Evolutionary conservation across 345 rosid genomes (phyloP).

Genomic region (Sonneratia alba): DNA sequence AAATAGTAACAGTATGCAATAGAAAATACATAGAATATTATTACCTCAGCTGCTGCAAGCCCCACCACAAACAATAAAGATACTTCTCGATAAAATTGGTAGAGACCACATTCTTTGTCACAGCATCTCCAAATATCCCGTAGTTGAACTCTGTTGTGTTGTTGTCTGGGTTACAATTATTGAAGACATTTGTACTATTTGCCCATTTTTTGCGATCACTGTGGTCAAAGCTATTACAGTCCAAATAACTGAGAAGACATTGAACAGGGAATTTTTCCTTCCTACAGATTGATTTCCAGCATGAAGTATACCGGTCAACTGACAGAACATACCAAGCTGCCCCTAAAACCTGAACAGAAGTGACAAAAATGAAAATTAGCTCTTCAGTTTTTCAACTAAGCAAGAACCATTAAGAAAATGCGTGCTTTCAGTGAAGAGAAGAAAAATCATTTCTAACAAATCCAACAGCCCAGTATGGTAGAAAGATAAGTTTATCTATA

Average conservation of each 20-base stretch:
- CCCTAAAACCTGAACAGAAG: slow-evolving; percentile 53
- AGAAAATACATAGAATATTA: slow-evolving; percentile 4
- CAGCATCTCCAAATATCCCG: slow-evolving; percentile 63
- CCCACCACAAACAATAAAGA: slow-evolving; percentile 91
- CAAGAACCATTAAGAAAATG: background rate
- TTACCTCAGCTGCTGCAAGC: slow-evolving; percentile 84
- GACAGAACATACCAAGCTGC: slow-evolving; percentile 87
- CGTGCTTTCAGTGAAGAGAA: background rate
- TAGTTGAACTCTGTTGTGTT: slow-evolving; percentile 32
- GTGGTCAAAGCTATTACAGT: slow-evolving; percentile 38
- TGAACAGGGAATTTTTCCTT: slow-evolving; percentile 27
- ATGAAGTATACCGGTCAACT: slow-evolving; percentile 64
- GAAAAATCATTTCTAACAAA: background rate
- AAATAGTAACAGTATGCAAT: background rate
- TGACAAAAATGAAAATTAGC: background rate
- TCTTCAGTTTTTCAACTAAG: background rate
- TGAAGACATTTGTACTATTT: slow-evolving; percentile 47
- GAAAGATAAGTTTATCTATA: background rate
- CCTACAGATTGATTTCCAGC: slow-evolving; percentile 66
- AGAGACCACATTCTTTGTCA: slow-evolving; percentile 51
- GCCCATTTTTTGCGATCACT: slow-evolving; percentile 33
- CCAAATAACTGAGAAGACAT: slow-evolving; percentile 44
- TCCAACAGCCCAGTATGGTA: background rate
- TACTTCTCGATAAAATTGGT: slow-evolving; percentile 55
- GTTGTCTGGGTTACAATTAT: slow-evolving; percentile 43